A percentile compares a stretch with the other conserved stretches of the same genome.
Evolutionary conservation across 768 basidiomycete species (phyloP).

Genomic region (Tulasnella sp.): DNA sequence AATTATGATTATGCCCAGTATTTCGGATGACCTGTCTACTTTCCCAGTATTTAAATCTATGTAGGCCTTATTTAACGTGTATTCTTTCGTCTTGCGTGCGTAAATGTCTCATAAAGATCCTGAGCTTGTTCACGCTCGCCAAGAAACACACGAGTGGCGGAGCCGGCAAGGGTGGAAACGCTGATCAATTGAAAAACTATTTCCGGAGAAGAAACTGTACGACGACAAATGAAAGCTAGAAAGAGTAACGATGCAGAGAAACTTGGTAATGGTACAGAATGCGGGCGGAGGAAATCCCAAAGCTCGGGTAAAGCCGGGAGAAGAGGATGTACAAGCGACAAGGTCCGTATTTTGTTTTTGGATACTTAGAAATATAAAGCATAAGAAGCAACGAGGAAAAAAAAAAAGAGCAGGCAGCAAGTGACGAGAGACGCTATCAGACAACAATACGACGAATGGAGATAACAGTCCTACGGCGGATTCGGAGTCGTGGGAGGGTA

Average conservation of each 20-base stretch:
- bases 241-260: neutral
- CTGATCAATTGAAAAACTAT: neutral
- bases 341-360: neutral
- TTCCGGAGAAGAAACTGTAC: neutral
- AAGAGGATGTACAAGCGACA: neutral
- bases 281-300: neutral
- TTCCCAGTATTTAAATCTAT: neutral
- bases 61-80: neutral
- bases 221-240: neutral
- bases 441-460: neutral
- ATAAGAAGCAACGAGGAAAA: neutral
- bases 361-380: conserved; percentile 5
- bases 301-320: neutral
- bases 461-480: neutral
- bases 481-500: neutral
- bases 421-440: neutral
- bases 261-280: neutral
- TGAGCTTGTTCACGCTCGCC: neutral
- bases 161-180: neutral
- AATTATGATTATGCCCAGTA: neutral
- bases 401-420: neutral
- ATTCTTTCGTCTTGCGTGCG: neutral
- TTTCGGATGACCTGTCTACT: neutral
- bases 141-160: neutral
- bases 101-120: neutral